Evolutionary conservation across 768 basidiomycete genomes (phyloP).

Genomic region (Mycena pura): DNA sequence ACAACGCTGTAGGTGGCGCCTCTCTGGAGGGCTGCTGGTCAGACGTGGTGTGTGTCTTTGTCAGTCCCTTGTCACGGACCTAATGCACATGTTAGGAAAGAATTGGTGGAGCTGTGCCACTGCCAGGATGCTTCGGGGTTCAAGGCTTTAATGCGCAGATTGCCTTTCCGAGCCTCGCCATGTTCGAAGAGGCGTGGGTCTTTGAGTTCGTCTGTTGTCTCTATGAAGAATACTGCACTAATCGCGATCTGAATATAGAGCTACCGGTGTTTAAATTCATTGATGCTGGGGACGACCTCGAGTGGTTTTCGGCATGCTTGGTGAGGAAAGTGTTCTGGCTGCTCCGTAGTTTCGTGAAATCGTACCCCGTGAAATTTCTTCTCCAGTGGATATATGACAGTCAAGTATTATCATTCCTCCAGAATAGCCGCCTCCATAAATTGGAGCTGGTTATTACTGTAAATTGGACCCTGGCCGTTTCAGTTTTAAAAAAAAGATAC

Average conservation of each 20-base stretch:
- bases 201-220: constrained; percentile 14
- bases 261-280: not conserved
- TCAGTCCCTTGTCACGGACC: not conserved
- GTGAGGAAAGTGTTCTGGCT: not conserved
- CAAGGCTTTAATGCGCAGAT: too few relatives aligned
- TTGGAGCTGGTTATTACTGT: too few relatives aligned
- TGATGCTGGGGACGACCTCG: not conserved
- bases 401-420: not conserved
- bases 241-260: not conserved
- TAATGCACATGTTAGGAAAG: not conserved
- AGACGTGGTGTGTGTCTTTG: not conserved
- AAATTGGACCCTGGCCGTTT: too few relatives aligned
- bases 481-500: too few relatives aligned
- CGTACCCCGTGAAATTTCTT: not conserved
- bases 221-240: not conserved
- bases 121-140: not conserved
- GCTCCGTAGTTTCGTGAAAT: not conserved
- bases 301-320: not conserved
- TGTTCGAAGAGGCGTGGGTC: not conserved
- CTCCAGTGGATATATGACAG: not conserved
- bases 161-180: not conserved
- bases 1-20: constrained; percentile 9
- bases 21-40: constrained; percentile 1
- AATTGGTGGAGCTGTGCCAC: not conserved
- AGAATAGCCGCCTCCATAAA: too few relatives aligned